Evolutionary conservation across 345 rosid genomes (phyloP).

Genomic region (Adansonia digitata): DNA sequence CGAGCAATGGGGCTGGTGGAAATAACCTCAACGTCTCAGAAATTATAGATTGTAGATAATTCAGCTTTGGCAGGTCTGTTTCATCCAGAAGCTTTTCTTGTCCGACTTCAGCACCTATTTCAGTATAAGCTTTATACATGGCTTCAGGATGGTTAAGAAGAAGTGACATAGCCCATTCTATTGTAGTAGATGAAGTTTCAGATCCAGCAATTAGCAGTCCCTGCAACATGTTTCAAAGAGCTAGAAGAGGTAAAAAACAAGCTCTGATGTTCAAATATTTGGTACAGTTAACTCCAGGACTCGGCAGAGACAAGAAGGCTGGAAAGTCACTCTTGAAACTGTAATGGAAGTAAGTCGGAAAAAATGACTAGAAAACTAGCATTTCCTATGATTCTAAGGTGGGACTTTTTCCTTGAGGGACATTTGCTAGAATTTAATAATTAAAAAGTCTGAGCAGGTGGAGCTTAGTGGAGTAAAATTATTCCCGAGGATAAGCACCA

Average conservation of each 20-base stretch:
- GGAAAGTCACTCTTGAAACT: too few species aligned
- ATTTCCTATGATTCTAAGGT: too few species aligned
- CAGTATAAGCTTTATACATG: conserved; percentile 13
- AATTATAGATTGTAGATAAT: conserved; percentile 15
- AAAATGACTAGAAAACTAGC: too few species aligned
- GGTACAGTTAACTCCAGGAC: neutral
- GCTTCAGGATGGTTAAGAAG: conserved; percentile 32
- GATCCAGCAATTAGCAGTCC: conserved; percentile 23
- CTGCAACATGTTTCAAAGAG: conserved; percentile 7
- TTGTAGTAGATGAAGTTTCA: conserved; percentile 24
- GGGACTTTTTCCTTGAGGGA: too few species aligned
- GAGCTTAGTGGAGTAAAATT: neutral
- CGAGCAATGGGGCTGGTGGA: conserved; percentile 8
- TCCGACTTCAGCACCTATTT: conserved; percentile 20
- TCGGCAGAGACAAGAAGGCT: too few species aligned
- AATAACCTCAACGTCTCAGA: conserved; percentile 27
- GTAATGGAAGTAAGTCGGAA: too few species aligned
- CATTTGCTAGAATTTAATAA: too few species aligned
- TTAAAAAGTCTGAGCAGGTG: neutral
- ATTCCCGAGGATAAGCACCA: neutral
- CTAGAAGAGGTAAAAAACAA: neutral
- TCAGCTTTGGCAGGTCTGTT: conserved; percentile 14
- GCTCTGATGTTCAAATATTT: neutral
- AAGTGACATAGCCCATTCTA: conserved; percentile 38
- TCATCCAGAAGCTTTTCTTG: conserved; percentile 22